These are phyloP conservation scores for Daldinia childiae DNA, from an alignment of 495 filamentous ascomycete species.

Conservation along the genomic window DNA sequence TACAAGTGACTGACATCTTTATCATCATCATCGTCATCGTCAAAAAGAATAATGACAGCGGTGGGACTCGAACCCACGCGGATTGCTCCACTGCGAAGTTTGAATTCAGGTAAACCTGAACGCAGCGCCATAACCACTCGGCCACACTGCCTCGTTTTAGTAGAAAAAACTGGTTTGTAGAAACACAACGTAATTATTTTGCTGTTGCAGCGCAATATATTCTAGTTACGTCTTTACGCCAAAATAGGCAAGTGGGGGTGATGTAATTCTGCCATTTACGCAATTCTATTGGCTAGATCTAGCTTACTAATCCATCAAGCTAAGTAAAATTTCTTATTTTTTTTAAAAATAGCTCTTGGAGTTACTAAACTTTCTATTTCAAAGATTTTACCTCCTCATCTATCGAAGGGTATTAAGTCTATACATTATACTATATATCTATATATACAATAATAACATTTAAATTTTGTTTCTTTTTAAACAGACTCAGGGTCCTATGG, in stretches of 20 bases:
- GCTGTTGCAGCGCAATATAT: background rate
- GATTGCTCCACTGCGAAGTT: conserved; percentile 51
- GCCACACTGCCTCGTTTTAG: conserved; percentile 25
- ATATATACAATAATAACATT: background rate
- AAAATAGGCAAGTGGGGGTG: background rate
- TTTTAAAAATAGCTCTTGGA: too few relatives aligned
- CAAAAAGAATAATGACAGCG: conserved; percentile 39
- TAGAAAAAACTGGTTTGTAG: background rate
- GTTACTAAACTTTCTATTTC: too few relatives aligned
- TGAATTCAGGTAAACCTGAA: conserved; percentile 40
- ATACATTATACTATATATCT: background rate
- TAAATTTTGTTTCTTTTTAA: background rate
- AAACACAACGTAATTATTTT: background rate
- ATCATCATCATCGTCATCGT: too few relatives aligned
- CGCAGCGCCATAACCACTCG: conserved; percentile 50
- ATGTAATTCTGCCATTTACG: background rate
- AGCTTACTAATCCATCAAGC: background rate
- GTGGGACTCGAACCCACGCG: conserved; percentile 57
- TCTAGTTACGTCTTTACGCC: too few relatives aligned
- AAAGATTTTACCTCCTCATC: background rate
- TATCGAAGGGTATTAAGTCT: background rate
- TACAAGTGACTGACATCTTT: background rate
- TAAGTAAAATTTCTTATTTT: background rate
- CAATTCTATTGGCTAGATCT: background rate
- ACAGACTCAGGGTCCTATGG: background rate